A percentile compares a stretch with the other conserved stretches of the same genome.
These are phyloP conservation scores for Suhomyces bokatorum DNA, from an alignment of 1,139 yeast genomes.

Conservation along the genomic window DNA sequence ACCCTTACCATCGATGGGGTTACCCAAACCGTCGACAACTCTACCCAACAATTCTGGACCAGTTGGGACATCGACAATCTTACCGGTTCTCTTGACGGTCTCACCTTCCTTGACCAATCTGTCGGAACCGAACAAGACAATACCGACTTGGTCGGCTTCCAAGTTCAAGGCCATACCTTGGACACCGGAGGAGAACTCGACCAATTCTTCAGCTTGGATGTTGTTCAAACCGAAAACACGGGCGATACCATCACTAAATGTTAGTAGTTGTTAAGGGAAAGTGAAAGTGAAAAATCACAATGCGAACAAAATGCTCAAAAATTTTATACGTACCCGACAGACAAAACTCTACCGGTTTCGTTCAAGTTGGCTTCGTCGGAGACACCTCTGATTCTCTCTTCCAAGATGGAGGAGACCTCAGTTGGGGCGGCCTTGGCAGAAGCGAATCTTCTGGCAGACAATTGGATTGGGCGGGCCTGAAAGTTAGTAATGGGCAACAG, in stretches of 20 bases:
- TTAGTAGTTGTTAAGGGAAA: slow-evolving; percentile 21
- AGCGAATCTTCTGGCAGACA: slow-evolving; percentile 76
- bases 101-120: slow-evolving; percentile 99
- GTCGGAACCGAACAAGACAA: slow-evolving; percentile 99
- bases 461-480: slow-evolving; percentile 73
- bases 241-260: slow-evolving; percentile 94
- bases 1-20: slow-evolving; percentile 99
- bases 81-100: slow-evolving; percentile 99
- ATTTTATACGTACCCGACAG: slow-evolving; percentile 56
- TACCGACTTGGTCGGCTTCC: slow-evolving; percentile 99
- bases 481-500: slow-evolving; percentile 1
- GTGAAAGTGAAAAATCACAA: not conserved
- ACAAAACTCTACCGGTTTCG: slow-evolving; percentile 99
- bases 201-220: slow-evolving; percentile 99
- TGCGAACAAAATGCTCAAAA: too few species aligned
- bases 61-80: slow-evolving; percentile 98
- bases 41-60: slow-evolving; percentile 99
- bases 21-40: slow-evolving; percentile 99
- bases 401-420: slow-evolving; percentile 98
- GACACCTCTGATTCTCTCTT: slow-evolving; percentile 99
- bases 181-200: slow-evolving; percentile 98
- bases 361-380: slow-evolving; percentile 96
- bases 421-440: slow-evolving; percentile 99
- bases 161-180: slow-evolving; percentile 99
- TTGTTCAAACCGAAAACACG: slow-evolving; percentile 99